These are phyloP conservation scores for Arthroderma sp. DNA, from an alignment of 2,329 filamentous ascomycete species.

Conservation along the genomic window DNA sequence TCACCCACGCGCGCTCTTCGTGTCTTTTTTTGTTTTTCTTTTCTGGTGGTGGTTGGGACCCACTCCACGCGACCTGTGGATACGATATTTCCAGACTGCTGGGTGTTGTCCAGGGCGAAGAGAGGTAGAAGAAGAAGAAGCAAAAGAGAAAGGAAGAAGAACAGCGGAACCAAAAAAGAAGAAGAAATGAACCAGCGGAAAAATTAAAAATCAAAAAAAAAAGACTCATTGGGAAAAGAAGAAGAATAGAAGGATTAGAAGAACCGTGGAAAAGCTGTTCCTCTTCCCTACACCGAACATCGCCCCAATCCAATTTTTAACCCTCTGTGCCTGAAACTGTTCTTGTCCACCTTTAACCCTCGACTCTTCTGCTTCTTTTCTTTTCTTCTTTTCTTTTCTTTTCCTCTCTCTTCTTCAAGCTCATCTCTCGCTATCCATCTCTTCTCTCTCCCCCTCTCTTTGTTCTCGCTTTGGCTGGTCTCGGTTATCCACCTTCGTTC, in stretches of 20 bases:
- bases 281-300: conserved; percentile 5
- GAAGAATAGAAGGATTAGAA: neutral
- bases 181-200: neutral
- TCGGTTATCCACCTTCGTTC: neutral
- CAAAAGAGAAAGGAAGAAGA: neutral
- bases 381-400: conserved; percentile 6
- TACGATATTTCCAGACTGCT: conserved; percentile 7
- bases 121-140: neutral
- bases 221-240: neutral
- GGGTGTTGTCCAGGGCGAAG: neutral
- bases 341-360: conserved; percentile 4
- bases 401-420: neutral
- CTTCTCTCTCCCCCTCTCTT: neutral
- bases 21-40: neutral
- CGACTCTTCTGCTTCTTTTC: conserved; percentile 10
- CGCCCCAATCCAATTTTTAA: conserved; percentile 2
- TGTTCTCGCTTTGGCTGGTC: conserved; percentile 3
- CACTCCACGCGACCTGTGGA: conserved; percentile 8
- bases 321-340: conserved; percentile 4
- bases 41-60: conserved; percentile 3
- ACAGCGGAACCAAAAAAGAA: neutral
- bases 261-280: neutral
- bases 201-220: neutral
- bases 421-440: neutral
- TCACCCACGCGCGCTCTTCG: neutral